Evolutionary conservation across 345 rosid genomes (phyloP), one percentile per base, ranked within the genome.

Genomic region (Eucalyptus melliodora): DNA sequence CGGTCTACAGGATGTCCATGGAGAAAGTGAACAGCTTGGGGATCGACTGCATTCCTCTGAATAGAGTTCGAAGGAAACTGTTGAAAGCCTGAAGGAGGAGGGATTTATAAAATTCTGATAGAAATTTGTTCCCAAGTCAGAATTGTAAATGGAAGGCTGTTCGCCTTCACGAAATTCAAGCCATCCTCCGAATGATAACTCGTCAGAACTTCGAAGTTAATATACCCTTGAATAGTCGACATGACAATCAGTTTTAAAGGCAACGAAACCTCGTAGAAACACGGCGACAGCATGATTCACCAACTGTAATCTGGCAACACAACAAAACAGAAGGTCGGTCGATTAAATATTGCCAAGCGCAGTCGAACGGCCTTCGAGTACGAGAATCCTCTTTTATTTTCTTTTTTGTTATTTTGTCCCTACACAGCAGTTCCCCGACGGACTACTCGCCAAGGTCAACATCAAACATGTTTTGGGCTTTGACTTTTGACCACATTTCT

Each of bases 41-140:
- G 27, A 91, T 96, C 49, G 95, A 96, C 45, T 97, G 95, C 94
- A 93, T 92, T 90, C 95, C 97, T 31, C 88, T 96, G 87, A 95
- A 21, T 95, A 92, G 89, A 94, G 96, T 93, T 81, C 96, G 50
- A 95, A 96, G 93, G 99, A 97, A 88, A 97, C 98, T 5, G 98
- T 96, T 50, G 98, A 97, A 91, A 97, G 98, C 93, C 91, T 98
- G 93, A 96, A 95, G 96, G 97, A 97, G 91, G 96, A 98, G 92
- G 95, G 93, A 30, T 96, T 96, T 88, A 91, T 97, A 59, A 90
- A 87, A 59, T 91, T 94, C 89, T 96, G 87, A 95, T 5, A 51
- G 88, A 45, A n/a, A n/a, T 90, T 4, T 17, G 6, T 69, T 50
- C 42, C 47, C 30, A 5, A 11, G 83, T 37, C 83, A 72, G 45